Base-by-base conservation (phyloP, 2,329 filamentous ascomycete species). In the Bipolaris bicolor region DNA sequence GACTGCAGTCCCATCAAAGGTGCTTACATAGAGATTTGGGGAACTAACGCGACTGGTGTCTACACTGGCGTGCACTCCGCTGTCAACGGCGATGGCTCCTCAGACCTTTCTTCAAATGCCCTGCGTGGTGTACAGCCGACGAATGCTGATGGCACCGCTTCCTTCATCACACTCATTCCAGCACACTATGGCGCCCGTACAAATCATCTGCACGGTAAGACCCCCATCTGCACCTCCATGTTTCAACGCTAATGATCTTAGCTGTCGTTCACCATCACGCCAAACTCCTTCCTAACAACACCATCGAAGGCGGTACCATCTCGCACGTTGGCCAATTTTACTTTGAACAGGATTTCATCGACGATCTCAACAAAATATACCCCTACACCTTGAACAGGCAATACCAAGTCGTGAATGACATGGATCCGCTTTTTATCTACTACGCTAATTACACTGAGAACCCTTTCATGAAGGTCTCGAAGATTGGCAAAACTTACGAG, bases 261-360 rank as follows among this genome's bases (percentile, higher is more conserved):
- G 71, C 69, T 15, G 70, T 74, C 49, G 68, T 79, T 39, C 76
- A 78, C 56, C 72, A 75, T 56, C 73, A 74, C 46, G 70, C 66
- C 43, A 77, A 72, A 40, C 65, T 79, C 6, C 76, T 80, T 44
- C 63, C 77, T 45, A 86, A 82, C 67, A 83, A 82, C 52, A 83
- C 84, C 55, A 80, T 84, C 60, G 72, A 75, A 39, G 82, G 79
- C 58, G 78, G 79, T 15, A 78, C 75, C 49, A 80, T 84, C 55
- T 81, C 83, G 7, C 86, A 89, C 74, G 80, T 88, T 37, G 86
- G 87, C 16, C 87, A 90, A 70, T 68, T 87, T 49, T 89, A 86
- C 80, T 86, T 86, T 54, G 85, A 89, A 70, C 83, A 88, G 69
- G 77, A 79, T 60, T 81, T 89, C 9, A 81, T 85, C 62, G 65